phyloP scores from a whole-genome alignment of 2,329 filamentous ascomycete species.

The Pseudophaeomoniella oleicola region DNA sequence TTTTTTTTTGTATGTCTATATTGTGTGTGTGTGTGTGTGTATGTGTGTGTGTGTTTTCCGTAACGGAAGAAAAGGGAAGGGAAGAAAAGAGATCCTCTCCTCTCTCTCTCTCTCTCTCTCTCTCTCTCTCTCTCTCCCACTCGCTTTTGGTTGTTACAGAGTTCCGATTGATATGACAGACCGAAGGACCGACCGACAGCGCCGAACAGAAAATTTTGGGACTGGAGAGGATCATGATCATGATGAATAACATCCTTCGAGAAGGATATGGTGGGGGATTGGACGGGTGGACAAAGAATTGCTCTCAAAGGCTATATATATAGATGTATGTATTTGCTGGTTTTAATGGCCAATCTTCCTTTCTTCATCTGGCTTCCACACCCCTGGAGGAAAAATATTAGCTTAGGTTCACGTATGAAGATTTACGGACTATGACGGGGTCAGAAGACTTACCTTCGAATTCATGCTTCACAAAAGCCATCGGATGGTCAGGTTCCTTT shows the following conservation, averaged over 20 bases:
- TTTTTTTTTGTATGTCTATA: not conserved
- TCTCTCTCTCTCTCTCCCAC: not conserved
- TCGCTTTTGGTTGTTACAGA: not conserved
- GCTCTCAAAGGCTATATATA: not conserved
- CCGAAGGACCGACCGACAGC: too few relatives aligned
- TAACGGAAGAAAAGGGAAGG: not conserved
- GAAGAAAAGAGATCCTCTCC: not conserved
- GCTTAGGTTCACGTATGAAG: not conserved
- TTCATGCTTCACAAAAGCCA: slow-evolving; percentile 95
- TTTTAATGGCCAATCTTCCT: slow-evolving; percentile 6
- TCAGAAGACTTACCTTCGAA: slow-evolving; percentile 63
- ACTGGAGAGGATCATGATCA: not conserved
- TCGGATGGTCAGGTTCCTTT: slow-evolving; percentile 73
- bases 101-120: not conserved
- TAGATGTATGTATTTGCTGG: not conserved
- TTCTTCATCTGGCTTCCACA: slow-evolving; percentile 17
- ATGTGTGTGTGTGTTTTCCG: not conserved
- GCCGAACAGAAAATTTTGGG: not conserved
- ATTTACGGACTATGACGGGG: not conserved
- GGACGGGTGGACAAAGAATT: not conserved
- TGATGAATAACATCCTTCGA: not conserved
- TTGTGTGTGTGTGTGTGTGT: not conserved
- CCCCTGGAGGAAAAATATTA: slow-evolving; percentile 9
- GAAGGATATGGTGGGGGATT: not conserved
- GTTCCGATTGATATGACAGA: too few relatives aligned